Base-by-base conservation (phyloP, 306 rosid species). In the Citrullus mucosospermus region DNA sequence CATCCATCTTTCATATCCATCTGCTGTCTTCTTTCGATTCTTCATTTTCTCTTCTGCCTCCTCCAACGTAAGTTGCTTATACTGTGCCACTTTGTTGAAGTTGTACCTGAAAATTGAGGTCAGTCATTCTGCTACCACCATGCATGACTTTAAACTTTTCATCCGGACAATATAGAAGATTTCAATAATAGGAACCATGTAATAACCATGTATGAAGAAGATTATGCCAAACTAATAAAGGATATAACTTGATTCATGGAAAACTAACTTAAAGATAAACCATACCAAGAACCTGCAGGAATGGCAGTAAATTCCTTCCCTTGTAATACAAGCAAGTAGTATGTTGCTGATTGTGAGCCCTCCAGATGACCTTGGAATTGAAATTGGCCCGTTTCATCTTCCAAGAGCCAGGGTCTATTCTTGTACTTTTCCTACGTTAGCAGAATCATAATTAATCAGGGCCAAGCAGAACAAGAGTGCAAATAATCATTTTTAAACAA, bases 1-100 rank as follows among this genome's bases (percentile, higher is more conserved):
- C 97, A 95, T 95, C 99, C 99, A 95, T 79, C 97, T 89, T 85
- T 95, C 90, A 86, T 95, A 95, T 60, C 99, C 99, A 87, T 95
- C 99, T 56, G 97, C 97, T 67, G 97, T 95, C 84, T 92, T 95
- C 88, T 91, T 95, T 83, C 97, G 84, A 82, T 91, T 95, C 80
- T 82, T 91, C 95, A 95, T 95, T 81, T 95, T 95, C 89, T 95
- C 99, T 82, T 95, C 99, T 10, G 99, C 99, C 90, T 95, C 99
- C 85, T 91, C 97, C 85, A 93, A 84, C 10, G 98, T 93, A 84
- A 91, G 88, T 78, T 93, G 98, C 82, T 91, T 95, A 82, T 95
- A 95, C 77, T 95, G 99, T 13, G 96, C 93, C 78, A 95, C 93
- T 89, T 95, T 95, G 83, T 92, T 95, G 75, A 95, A 95, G 83